These are phyloP conservation scores for Pseudopithomyces maydicus DNA, from an alignment of 2,329 filamentous ascomycete genomes.

Conservation along the genomic window DNA sequence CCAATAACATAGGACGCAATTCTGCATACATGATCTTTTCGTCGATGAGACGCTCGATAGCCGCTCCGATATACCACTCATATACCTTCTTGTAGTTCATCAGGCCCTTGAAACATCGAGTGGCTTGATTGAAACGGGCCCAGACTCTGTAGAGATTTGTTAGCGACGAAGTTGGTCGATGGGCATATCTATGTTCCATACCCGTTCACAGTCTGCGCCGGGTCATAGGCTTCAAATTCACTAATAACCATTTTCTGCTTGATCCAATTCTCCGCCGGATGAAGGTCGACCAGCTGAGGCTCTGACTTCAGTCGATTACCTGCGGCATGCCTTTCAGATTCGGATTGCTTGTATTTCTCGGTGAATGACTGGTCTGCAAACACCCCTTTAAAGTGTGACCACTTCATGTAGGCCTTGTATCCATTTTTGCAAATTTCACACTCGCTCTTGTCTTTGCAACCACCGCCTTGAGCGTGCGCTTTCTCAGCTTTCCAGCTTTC, in stretches of 20 bases:
- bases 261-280: conserved; percentile 59
- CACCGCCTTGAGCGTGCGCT: not conserved
- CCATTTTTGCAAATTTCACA: not conserved
- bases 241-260: conserved; percentile 66
- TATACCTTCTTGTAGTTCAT: conserved; percentile 71
- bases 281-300: conserved; percentile 10
- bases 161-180: not conserved
- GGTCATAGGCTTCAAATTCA: conserved; percentile 63
- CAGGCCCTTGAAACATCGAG: conserved; percentile 74
- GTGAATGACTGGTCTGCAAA: not conserved
- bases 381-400: conserved; percentile 44
- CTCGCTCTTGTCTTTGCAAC: not conserved
- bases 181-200: conserved; percentile 38
- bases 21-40: conserved; percentile 75
- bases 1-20: conserved; percentile 72
- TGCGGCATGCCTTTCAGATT: not conserved
- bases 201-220: conserved; percentile 57
- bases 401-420: not conserved
- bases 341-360: not conserved
- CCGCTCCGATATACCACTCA: conserved; percentile 62
- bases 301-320: conserved; percentile 20
- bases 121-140: conserved; percentile 70
- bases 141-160: conserved; percentile 48
- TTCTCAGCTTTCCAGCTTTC: not conserved
- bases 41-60: conserved; percentile 65